Base-by-base conservation (phyloP, 805 yeast genomes). In the Candida sonorensis region DNA sequence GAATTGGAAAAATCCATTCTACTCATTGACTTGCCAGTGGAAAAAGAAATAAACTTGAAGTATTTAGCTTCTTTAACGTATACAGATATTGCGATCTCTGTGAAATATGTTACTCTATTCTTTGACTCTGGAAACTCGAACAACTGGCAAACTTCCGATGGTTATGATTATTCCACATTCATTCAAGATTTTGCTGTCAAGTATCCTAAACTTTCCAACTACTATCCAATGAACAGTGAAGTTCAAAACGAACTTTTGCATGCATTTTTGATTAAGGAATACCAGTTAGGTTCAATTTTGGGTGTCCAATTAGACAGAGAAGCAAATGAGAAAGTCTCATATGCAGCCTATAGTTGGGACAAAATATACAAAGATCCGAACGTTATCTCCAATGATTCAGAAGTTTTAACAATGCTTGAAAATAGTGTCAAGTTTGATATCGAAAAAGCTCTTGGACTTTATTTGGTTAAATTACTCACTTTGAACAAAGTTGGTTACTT, bases 221-320 rank as follows among this genome's bases (percentile, higher is more conserved):
- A 17, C 26, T 10, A 18, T 18, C 10, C 13, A 17, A 21, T 21
- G 11, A 13, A 10, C 7, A n/a, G 12, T n/a, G 10, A n/a, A 12
- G 12, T 7, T 13, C 61, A 62, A 35, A 41, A 44, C 1, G 44
- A 56, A 2, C 41, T 76, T 10, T 33, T 66, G 35, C 49, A 59
- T n/a, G 46, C 67, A 3, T 78, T 68, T 39, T 57, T 76, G 37
- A 48, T 62, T 15, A 63, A 67, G 36, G 86, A 78, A 42, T 59
- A 67, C 6, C 57, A 59, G 15, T 42, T 63, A 10, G 75, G 76
- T 0, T 55, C 50, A 27, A 23, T 52, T 1, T 28, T 56, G n/a
- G 46, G 52, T 0, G 46, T 61, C 3, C 59, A 64, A 10, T 48
- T 77, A 32, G 79, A 73, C 26, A 62, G 81, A 43, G 60, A 57